Conservation (phyloP, 176 grass and related monocot genomes). For the Thinopyrum elongatum region DNA sequence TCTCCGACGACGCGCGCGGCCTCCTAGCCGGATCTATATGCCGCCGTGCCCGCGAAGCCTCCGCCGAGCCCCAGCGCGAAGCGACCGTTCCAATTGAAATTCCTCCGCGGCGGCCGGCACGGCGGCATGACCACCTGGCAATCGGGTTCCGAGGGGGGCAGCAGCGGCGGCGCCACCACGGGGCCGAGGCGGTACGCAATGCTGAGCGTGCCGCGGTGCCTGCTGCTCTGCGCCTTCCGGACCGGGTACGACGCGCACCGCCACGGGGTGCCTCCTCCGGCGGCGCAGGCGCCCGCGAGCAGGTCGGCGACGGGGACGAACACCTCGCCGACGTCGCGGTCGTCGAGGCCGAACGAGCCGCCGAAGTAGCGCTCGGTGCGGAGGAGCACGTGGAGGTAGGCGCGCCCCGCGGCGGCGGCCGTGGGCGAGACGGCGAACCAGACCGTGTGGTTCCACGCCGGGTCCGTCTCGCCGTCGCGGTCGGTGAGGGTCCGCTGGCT, state of each 20-base stretch:
- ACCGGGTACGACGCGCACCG: constrained; percentile 45
- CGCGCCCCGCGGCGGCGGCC: not conserved
- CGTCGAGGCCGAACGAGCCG: constrained; percentile 31
- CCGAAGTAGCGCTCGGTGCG: constrained; percentile 30
- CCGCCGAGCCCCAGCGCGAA: too few species aligned
- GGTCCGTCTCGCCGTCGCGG: constrained; percentile 27
- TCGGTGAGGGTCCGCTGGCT: constrained; percentile 33
- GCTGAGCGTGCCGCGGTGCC: constrained; percentile 34
- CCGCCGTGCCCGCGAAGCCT: too few species aligned
- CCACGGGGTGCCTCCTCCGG: not conserved
- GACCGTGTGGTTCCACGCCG: constrained; percentile 43
- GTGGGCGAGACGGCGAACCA: constrained; percentile 26
- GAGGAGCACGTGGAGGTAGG: constrained; percentile 40
- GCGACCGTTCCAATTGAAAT: too few species aligned
- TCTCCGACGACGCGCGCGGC: too few species aligned
- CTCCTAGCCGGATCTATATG: too few species aligned
- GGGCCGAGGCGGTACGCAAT: constrained; percentile 46
- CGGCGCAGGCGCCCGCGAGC: not conserved
- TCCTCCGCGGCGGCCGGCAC: too few species aligned
- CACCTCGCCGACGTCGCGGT: constrained; percentile 49
- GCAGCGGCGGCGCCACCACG: not conserved
- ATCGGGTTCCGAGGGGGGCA: too few species aligned
- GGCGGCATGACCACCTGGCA: too few species aligned
- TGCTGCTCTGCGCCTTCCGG: constrained; percentile 9
- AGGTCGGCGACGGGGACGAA: constrained; percentile 30